Percentiles rank a stretch among this genome's conserved stretches.
Evolutionary conservation across 768 basidiomycete species (phyloP).

Genomic region (Boletus huronensis): DNA sequence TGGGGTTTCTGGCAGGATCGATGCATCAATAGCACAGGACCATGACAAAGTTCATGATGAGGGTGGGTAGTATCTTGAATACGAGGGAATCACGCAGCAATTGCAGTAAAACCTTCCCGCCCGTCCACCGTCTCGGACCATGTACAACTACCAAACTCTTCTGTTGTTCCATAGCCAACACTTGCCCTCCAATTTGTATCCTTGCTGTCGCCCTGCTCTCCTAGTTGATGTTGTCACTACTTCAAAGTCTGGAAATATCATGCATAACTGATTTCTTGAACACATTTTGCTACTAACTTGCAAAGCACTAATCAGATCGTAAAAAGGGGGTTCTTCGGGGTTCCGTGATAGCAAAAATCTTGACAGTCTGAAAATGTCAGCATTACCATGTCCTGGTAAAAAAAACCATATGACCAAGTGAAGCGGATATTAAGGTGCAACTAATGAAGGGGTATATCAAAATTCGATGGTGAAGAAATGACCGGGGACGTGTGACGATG

Average conservation of each 20-base stretch:
- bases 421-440: constrained; percentile 36
- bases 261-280: constrained; percentile 11
- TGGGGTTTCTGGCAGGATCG: neutral
- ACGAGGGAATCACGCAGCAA: neutral
- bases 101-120: constrained; percentile 1
- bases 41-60: neutral
- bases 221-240: neutral
- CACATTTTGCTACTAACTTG: constrained; percentile 22
- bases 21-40: neutral
- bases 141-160: neutral
- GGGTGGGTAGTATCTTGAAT: neutral
- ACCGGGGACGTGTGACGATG: constrained; percentile 30
- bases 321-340: constrained; percentile 17
- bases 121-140: neutral
- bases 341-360: constrained; percentile 26
- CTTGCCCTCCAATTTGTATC: neutral
- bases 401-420: constrained; percentile 33
- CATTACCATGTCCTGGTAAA: constrained; percentile 28
- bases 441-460: constrained; percentile 36
- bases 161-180: neutral
- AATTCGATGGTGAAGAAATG: constrained; percentile 36
- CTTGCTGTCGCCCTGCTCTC: neutral
- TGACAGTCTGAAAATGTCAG: constrained; percentile 25
- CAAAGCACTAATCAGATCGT: constrained; percentile 34
- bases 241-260: neutral